Percentiles rank a stretch among this genome's conserved stretches.
Evolutionary conservation across 208 protist species (phyloP).

Genomic region (Wallacemonas sp.): DNA sequence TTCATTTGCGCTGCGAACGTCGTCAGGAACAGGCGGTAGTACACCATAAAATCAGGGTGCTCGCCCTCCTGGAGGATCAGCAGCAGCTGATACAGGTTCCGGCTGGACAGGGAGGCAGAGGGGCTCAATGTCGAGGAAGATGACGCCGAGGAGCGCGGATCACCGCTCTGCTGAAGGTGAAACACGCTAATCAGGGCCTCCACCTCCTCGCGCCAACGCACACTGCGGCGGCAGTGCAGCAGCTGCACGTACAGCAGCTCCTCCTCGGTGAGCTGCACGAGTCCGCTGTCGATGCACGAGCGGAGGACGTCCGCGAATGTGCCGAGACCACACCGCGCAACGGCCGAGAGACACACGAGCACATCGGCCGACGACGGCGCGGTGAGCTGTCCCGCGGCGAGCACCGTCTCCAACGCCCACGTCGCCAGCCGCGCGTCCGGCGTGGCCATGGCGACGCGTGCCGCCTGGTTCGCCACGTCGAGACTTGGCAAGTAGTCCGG

Average conservation of each 20-base stretch:
- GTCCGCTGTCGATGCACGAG: slow-evolving; percentile 51
- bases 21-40: slow-evolving; percentile 55
- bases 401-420: slow-evolving; percentile 39
- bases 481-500: slow-evolving; percentile 32
- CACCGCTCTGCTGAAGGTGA: not conserved
- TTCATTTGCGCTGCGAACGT: slow-evolving; percentile 25
- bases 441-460: slow-evolving; percentile 26
- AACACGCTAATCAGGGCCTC: slow-evolving; percentile 29
- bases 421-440: slow-evolving; percentile 28
- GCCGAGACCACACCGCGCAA: slow-evolving; percentile 56
- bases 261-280: slow-evolving; percentile 53
- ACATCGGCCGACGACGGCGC: slow-evolving; percentile 50
- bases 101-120: slow-evolving; percentile 34
- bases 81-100: slow-evolving; percentile 59
- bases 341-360: slow-evolving; percentile 57
- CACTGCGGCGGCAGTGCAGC: slow-evolving; percentile 57
- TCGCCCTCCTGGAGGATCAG: slow-evolving; percentile 75
- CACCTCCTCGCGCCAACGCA: slow-evolving; percentile 47
- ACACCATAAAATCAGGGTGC: slow-evolving; percentile 58
- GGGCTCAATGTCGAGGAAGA: not conserved
- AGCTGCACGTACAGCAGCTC: slow-evolving; percentile 65
- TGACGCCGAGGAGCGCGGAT: not conserved
- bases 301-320: slow-evolving; percentile 65
- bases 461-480: slow-evolving; percentile 18
- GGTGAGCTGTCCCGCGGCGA: slow-evolving; percentile 29